Evolutionary conservation across 2,329 filamentous ascomycete species (phyloP).

Genomic region (Aspergillus texensis): DNA sequence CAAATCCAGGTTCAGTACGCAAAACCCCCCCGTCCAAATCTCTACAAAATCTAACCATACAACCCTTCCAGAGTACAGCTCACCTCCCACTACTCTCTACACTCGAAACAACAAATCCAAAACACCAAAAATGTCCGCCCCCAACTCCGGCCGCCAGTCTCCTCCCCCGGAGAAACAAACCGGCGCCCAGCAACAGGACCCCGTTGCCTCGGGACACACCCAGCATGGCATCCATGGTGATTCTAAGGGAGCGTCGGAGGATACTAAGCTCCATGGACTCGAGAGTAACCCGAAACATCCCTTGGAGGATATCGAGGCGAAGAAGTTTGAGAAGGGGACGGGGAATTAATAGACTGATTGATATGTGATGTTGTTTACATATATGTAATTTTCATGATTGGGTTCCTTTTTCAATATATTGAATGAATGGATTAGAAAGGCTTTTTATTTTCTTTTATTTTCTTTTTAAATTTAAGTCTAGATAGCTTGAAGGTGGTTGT

Average conservation of each 20-base stretch:
- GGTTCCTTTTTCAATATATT: background rate
- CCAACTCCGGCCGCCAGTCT: slow-evolving; percentile 71
- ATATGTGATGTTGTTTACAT: background rate
- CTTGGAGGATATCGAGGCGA: slow-evolving; percentile 41
- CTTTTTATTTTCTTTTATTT: background rate
- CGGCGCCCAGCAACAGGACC: slow-evolving; percentile 64
- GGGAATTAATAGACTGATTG: slow-evolving; percentile 8
- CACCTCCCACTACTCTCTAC: background rate
- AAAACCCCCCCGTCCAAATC: background rate
- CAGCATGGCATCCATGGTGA: slow-evolving; percentile 37
- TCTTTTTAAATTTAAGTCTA: no score
- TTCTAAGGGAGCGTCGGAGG: slow-evolving; percentile 29
- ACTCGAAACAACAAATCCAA: background rate
- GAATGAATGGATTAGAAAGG: background rate
- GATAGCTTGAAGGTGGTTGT: background rate
- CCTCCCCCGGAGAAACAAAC: slow-evolving; percentile 71
- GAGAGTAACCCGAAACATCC: slow-evolving; percentile 47
- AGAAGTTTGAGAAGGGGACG: slow-evolving; percentile 32
- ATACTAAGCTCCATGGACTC: slow-evolving; percentile 24
- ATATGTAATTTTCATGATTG: background rate
- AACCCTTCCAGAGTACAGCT: background rate
- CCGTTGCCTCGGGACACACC: slow-evolving; percentile 61
- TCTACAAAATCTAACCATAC: background rate
- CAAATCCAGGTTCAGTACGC: background rate
- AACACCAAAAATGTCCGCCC: slow-evolving; percentile 58